Evolutionary conservation across 2,329 filamentous ascomycete species (phyloP).

Genomic region (Erysiphe pulchra): DNA sequence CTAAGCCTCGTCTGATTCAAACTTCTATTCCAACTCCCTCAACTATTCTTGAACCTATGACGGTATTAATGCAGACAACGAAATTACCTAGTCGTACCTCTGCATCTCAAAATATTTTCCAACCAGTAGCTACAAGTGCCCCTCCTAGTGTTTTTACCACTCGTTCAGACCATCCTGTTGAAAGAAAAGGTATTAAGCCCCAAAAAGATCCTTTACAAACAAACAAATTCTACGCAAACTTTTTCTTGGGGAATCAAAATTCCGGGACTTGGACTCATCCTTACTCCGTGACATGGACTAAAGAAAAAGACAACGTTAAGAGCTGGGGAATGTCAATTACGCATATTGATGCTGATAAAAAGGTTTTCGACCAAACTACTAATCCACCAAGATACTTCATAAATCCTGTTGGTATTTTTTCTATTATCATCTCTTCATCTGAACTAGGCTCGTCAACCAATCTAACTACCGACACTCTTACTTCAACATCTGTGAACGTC

Average conservation of each 20-base stretch:
- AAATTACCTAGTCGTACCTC: background rate
- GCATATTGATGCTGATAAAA: conserved; percentile 41
- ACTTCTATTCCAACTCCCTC: conserved; percentile 6
- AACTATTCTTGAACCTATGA: conserved; percentile 1
- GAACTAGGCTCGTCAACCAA: conserved; percentile 39
- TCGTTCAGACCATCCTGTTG: conserved; percentile 30
- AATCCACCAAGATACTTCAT: conserved; percentile 46
- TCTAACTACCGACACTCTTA: conserved; percentile 26
- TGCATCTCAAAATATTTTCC: conserved; percentile 23
- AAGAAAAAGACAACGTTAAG: conserved; percentile 30
- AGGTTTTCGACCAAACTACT: conserved; percentile 30
- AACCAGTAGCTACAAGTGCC: conserved; percentile 26
- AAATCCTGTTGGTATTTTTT: conserved; percentile 62
- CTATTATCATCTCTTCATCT: conserved; percentile 50
- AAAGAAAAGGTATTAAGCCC: conserved; percentile 22
- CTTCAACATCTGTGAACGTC: conserved; percentile 36
- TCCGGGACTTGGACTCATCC: conserved; percentile 50
- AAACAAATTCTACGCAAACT: conserved; percentile 64
- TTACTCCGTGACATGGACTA: conserved; percentile 43
- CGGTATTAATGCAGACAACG: background rate
- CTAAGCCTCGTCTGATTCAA: conserved; percentile 5
- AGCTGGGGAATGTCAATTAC: conserved; percentile 61
- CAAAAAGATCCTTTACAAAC: conserved; percentile 30
- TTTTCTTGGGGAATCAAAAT: conserved; percentile 50
- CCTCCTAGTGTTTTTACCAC: conserved; percentile 23